Evolutionary conservation across 441 rosid genomes (phyloP).

Genomic region (Raphanus hybrid): DNA sequence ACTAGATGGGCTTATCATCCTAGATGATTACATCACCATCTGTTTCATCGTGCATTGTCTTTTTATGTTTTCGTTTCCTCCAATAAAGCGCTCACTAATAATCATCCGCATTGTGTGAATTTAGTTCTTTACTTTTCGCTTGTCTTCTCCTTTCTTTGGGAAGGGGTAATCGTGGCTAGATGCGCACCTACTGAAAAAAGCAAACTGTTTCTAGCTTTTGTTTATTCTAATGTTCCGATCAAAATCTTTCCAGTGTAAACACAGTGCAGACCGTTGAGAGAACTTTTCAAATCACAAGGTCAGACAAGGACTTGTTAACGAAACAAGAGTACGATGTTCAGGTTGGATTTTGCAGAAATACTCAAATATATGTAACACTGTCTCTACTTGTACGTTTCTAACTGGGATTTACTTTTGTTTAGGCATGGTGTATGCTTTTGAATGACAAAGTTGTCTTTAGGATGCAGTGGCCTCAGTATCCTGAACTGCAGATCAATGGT

Average conservation of each 20-base stretch:
- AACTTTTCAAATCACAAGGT: slow-evolving; percentile 76
- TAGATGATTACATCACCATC: slow-evolving; percentile 9
- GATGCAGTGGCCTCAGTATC: slow-evolving; percentile 98
- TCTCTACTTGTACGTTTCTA: slow-evolving; percentile 19
- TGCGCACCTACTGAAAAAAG: background rate
- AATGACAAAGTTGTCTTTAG: slow-evolving; percentile 94
- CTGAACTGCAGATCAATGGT: slow-evolving; percentile 98
- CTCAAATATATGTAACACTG: slow-evolving; percentile 7
- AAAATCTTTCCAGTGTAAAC: slow-evolving; percentile 63
- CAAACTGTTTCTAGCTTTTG: background rate
- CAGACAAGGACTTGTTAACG: slow-evolving; percentile 70
- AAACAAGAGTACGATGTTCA: slow-evolving; percentile 87
- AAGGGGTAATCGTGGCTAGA: slow-evolving; percentile 23
- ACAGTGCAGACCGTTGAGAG: slow-evolving; percentile 77
- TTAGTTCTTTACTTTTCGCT: slow-evolving; percentile 11
- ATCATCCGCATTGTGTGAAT: slow-evolving; percentile 14
- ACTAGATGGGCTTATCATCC: slow-evolving; percentile 11
- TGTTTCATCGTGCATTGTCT: slow-evolving; percentile 14
- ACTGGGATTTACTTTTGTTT: slow-evolving; percentile 37
- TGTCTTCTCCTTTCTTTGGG: background rate
- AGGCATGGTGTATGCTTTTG: slow-evolving; percentile 99
- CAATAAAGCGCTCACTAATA: slow-evolving; percentile 14
- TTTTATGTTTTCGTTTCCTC: slow-evolving; percentile 4
- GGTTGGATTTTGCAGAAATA: slow-evolving; percentile 53
- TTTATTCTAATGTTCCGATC: slow-evolving; percentile 31